Evolutionary conservation across 768 basidiomycete genomes (phyloP).

Genomic region (Suillus hirtellus): DNA sequence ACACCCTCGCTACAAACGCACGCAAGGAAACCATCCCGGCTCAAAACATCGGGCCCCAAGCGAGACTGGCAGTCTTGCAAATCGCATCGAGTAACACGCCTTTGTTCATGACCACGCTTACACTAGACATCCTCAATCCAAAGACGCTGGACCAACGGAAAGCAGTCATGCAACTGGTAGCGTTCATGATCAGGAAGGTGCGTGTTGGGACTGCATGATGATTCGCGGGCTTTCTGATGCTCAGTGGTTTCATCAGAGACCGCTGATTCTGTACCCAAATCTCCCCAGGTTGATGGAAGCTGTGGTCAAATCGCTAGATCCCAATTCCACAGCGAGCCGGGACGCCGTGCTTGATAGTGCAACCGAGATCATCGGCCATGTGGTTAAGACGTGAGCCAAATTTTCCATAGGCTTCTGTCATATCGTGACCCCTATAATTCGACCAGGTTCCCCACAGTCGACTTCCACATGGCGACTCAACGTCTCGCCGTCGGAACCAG

Average conservation of each 20-base stretch:
- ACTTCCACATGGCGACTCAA: conserved; percentile 87
- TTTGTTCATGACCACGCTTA: conserved; percentile 92
- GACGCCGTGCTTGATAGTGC: conserved; percentile 90
- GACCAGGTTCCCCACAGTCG: conserved; percentile 84
- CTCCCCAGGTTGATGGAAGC: conserved; percentile 89
- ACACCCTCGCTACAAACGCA: conserved; percentile 71
- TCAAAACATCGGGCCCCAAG: conserved; percentile 74
- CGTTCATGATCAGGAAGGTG: conserved; percentile 90
- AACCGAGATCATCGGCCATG: conserved; percentile 90
- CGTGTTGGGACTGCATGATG: conserved; percentile 6
- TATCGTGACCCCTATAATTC: not conserved
- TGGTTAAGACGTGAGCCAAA: conserved; percentile 81
- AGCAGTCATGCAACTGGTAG: conserved; percentile 89
- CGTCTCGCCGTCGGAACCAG: conserved; percentile 90
- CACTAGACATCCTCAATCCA: conserved; percentile 84
- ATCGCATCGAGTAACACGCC: conserved; percentile 83
- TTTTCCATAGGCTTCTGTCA: not conserved
- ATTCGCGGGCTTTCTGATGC: not conserved
- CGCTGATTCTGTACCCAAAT: conserved; percentile 79
- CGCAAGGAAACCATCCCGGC: conserved; percentile 68
- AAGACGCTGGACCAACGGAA: conserved; percentile 75
- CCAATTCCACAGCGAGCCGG: conserved; percentile 71
- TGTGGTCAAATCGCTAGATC: conserved; percentile 95
- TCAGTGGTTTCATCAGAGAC: conserved; percentile 52
- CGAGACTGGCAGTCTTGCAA: conserved; percentile 79